Base-by-base conservation (phyloP, 768 basidiomycete genomes). In the Tricholoma bakamatsutake region DNA sequence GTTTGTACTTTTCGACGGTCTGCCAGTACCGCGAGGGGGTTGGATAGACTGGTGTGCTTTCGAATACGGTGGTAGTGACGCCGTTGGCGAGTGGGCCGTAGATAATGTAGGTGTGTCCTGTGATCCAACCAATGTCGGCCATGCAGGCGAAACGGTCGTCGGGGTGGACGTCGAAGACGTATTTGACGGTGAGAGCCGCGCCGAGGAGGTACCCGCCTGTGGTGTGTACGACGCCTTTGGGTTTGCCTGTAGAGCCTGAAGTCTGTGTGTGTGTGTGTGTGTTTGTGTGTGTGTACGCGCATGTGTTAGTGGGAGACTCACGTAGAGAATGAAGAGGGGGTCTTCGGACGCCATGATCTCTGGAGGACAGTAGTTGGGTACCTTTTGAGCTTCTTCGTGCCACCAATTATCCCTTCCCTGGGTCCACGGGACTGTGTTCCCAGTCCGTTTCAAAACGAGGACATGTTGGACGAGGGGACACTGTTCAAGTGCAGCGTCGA, bases 41-140 rank as follows among this genome's bases (percentile, higher is more conserved):
- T 12, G 96, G 96, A 77, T 98, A 98, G 61, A 98, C 85, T 13
- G 96, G 97, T 2, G 97, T 98, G 30, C 89, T 90, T 73, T 99
- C 96, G 73, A 98, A 99, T 55, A 98, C 88, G 59, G 80, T 86
- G 5, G 90, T 93, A n/a, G 85, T 77, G 34, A 88, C 83, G 42
- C 90, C 90, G 61, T 88, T 87, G n/a, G 80, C 75, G 51, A 98
- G 86, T 2, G 96, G 96, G 12, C 96, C 96, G 71, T 98, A 98
- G 61, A 98, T 80, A 66, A 98, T 98, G 75, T 98, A 92, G 12
- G 90, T 90, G 73, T 97, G 93, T 15, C 95, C 95, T 2, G 96
- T 98, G 75, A 98, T 96, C 96, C 96, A 98, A 64, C 96, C 96
- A 52, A 99, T 81, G 67, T 99, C 96, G 55, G 96, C 96, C 95